Conservation (phyloP, 1,284 basidiomycete species). For the Cutaneotrichosporon mucoides region DNA sequence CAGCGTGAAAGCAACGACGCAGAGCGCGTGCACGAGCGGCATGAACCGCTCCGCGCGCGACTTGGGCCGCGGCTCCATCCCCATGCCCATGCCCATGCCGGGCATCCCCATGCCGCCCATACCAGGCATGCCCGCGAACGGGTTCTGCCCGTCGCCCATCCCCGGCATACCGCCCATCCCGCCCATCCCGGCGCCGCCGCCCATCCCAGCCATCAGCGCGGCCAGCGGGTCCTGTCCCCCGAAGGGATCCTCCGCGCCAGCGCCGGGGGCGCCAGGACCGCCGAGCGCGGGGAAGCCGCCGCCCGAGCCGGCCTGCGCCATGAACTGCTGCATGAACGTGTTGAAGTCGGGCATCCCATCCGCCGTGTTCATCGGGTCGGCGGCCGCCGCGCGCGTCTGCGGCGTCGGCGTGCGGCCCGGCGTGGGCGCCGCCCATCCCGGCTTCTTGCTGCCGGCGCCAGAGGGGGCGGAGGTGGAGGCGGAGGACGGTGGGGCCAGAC, state of each 20-base stretch:
- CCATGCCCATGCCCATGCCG: slow-evolving; percentile 15
- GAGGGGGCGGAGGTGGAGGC: background rate
- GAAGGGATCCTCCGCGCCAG: background rate
- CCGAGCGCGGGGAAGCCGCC: slow-evolving; percentile 5
- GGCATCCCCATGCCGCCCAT: background rate
- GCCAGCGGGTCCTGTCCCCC: slow-evolving; percentile 16
- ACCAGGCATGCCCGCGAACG: slow-evolving; percentile 1
- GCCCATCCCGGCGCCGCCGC: background rate
- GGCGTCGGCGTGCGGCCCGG: background rate
- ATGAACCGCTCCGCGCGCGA: slow-evolving; percentile 30
- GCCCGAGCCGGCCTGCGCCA: slow-evolving; percentile 9
- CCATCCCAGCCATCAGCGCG: background rate
- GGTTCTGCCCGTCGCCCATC: background rate
- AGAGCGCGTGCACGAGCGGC: slow-evolving; percentile 41
- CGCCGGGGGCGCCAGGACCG: background rate
- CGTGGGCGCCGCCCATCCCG: slow-evolving; percentile 5
- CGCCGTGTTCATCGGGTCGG: slow-evolving; percentile 13
- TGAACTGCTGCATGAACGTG: slow-evolving; percentile 24
- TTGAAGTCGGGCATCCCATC: slow-evolving; percentile 34
- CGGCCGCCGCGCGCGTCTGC: background rate
- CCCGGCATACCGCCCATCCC: background rate
- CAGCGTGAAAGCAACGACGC: slow-evolving; percentile 34
- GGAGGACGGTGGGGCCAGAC: background rate
- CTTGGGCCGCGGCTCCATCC: slow-evolving; percentile 4
- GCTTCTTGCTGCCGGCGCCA: background rate